Base-by-base conservation (phyloP, 768 basidiomycete genomes). In the Butyriboletus loyo region DNA sequence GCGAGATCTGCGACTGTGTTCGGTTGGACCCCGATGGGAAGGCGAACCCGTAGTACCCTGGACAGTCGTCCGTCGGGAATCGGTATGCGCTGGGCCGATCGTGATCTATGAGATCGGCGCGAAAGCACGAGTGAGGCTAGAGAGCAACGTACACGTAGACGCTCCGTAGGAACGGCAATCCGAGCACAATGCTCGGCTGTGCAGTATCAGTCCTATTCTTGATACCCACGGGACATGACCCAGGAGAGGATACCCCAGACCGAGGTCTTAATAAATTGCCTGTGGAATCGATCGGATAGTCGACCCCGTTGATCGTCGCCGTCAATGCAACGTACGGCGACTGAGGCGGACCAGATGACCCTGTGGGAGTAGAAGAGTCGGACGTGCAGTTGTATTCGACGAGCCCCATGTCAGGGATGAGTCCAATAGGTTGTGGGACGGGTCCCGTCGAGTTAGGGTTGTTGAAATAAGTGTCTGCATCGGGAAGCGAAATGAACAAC, bases 11-110 rank as follows among this genome's bases (percentile, higher is more conserved):
- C 5, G 55, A 30, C 3, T 51, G 55, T 13, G 67, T 68, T 34
- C 67, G 57, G 30, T 67, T 69, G 0, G 69, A 52, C 0, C 65
- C 65, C 3, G 59, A 45, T 2, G 59, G 65, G 34, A 70, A 69
- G 6, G 69, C 68, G 27, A 69, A 69, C 28, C 67, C 67, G 14
- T 70, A 69, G 38, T 67, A 67, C 7, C 59, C 68, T 4, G 67
- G 67, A 40, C 67, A 71, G 30, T 45, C 31, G 4, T 40, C 65
- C 4, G 63, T 69, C 7, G 65, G 67, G 48, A 69, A 70, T 27
- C 69, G 67, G 49, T 69, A 71, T 14, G 68, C 69, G 4, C 68
- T 69, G 28, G 3, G 4, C 32, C 15, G 7, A 25, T 17, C 24
- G 24, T 8, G 24, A 35, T 43, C 15, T 2, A 35, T 59, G 30